Base-by-base conservation (phyloP, 805 yeast genomes). In the Sugiyamaella chiloensis region DNA sequence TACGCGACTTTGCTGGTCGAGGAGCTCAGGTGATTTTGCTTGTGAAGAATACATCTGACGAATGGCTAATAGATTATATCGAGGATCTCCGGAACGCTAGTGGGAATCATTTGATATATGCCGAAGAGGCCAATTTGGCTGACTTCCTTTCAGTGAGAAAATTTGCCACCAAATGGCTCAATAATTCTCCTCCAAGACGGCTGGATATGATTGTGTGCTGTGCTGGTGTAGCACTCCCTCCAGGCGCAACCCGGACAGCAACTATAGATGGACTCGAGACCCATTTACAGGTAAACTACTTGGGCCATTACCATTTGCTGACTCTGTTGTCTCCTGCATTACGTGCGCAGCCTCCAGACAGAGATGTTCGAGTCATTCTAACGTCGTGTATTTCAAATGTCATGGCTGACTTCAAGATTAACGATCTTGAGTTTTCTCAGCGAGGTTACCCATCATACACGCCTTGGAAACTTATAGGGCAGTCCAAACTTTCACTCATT, bases 121-220 rank as follows among this genome's bases (percentile, higher is more conserved):
- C 93, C n/a, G 99, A 93, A 61, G 78, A 82, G 56, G 88, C 95
- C 64, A 95, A 93, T 63, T 71, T 93, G 48, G 70, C 79, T 14
- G 81, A 87, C 46, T 69, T 93, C 48, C 71, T 81, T 60, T 81
- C 89, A 2, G 76, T 93, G 9, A 75, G 99, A 58, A 81, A 81
- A 61, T 93, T 93, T 70, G 97, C 96, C 24, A 90, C 98, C 1
- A 81, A 75, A 51, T 93, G 98, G 98, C 73, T 93, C 50, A 95
- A 93, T 64, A 89, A 86, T 60, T 70, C 81, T 26, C 95, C 96
- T 2, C 93, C 96, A 8, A 75, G 99, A 58, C 68, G 99, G 47
- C 71, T 93, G 39, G 99, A 93, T 66, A 95, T 95, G 48, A 78
- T 93, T 24, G 66, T 93, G 1, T 86, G 96, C 60, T 81, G 89